Percentiles rank a stretch among this genome's conserved stretches.
Conservation (phyloP, 228 moss, liverwort and hornwort species). For the Sphagnum fallax region DNA sequence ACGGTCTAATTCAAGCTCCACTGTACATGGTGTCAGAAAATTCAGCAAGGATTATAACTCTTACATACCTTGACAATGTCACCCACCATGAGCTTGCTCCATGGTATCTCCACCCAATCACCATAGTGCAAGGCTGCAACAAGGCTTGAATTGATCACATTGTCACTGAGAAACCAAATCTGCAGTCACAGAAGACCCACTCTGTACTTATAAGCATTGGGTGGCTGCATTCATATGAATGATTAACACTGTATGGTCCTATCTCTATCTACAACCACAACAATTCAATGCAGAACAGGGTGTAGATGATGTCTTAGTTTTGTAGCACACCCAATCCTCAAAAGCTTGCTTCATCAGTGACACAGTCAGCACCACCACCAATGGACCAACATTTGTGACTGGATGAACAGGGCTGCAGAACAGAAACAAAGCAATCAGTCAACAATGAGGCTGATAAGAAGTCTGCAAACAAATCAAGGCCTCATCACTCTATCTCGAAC, state of each 20-base stretch:
- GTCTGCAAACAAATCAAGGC: no score
- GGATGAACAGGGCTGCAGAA: not conserved
- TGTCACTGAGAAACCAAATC: slow-evolving; percentile 34
- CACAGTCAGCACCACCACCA: not conserved
- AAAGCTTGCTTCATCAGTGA: not conserved
- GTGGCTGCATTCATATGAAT: no score
- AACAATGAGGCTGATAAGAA: no score
- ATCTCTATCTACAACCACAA: no score
- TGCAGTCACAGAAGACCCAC: not conserved
- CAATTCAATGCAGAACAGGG: no score
- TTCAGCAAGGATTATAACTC: not conserved
- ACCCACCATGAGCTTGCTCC: slow-evolving; percentile 44
- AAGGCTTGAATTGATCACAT: slow-evolving; percentile 31
- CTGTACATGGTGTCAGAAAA: not conserved
- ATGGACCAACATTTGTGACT: not conserved
- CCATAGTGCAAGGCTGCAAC: slow-evolving; percentile 26
- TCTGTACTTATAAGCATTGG: no score
- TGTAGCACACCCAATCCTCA: not conserved
- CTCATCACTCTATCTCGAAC: no score
- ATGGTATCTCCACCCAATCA: slow-evolving; percentile 30
- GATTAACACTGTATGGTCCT: no score
- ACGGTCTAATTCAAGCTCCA: not conserved
- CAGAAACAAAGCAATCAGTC: not conserved
- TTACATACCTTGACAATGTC: slow-evolving; percentile 24
- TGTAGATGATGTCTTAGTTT: no score